Evolutionary conservation across 345 rosid species (phyloP), one percentile per base, ranked within the genome.

Genomic region (Camelina hispida): DNA sequence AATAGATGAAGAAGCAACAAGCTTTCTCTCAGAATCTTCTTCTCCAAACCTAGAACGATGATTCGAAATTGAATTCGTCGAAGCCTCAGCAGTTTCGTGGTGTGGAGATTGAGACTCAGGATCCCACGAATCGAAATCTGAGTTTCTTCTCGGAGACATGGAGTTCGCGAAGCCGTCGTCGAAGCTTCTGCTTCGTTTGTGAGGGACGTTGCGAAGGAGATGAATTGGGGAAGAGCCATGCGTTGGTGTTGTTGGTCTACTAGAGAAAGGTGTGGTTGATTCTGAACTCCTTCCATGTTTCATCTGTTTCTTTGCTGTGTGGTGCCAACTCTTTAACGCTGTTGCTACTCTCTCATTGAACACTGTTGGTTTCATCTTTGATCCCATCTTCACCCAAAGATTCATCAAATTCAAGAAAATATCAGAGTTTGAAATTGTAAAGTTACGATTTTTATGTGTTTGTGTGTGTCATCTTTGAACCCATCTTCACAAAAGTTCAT

Each of bases 361-460:
- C 54, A 96, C 81, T 9, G 96, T 90, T 13, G 96, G 88, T 73
- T 87, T 96, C 97, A 96, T 89, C 60, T 80, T 87, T 0, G 98
- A 85, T 9, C 99, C 99, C 99, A 95, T 95, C 97, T 95, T 78
- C 16, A 60, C 0, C 5, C 2, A 1, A 52, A 64, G 12, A 13
- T 23, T 23, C 25, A 25, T 2, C 8, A 34, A 34, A 34, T 0
- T 6, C 23, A 46, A 32, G 7, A 20, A 43, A 17, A 51, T 1
- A 32, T 68, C 12, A 62, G 56, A 58, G 4, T 15, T 25, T 28
- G 38, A 58, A 43, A 72, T 2, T 22, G 40, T 42, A 40, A 20
- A 72, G 22, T 66, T 32, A 11, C 32, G 25, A 47, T 61, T 8
- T 61, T 51, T 50, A 60, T 60, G 28, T 18, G 17, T 11, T 16